phyloP scores from a whole-genome alignment of 345 rosid genomes.

The Sonneratia caseolaris region DNA sequence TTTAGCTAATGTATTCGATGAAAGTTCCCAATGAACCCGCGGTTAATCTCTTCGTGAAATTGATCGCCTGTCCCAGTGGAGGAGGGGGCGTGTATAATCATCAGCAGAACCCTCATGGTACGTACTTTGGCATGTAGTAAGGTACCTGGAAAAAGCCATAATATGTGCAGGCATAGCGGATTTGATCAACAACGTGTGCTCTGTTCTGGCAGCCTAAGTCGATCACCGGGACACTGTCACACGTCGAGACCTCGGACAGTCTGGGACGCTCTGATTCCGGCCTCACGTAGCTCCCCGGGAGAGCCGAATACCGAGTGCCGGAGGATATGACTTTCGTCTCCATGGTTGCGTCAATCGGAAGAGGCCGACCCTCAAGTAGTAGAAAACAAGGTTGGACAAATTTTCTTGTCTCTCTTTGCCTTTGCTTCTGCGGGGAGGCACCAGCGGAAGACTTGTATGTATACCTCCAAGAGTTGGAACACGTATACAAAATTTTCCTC shows the following conservation, averaged over 20 bases:
- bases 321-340: constrained; percentile 53
- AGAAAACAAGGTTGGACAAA: too few species aligned
- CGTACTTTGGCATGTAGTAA: background rate
- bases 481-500: too few species aligned
- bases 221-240: constrained; percentile 51
- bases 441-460: too few species aligned
- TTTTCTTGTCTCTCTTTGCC: too few species aligned
- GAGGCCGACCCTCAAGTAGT: background rate
- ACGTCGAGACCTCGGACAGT: constrained; percentile 41
- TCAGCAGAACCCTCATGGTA: too few species aligned
- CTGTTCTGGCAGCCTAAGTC: constrained; percentile 46
- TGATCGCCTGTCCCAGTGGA: too few species aligned
- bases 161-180: constrained; percentile 42
- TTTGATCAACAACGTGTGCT: constrained; percentile 26
- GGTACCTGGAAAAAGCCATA: constrained; percentile 71
- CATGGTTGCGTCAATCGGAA: constrained; percentile 18
- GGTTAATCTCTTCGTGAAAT: background rate
- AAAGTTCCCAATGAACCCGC: background rate
- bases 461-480: too few species aligned
- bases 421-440: too few species aligned
- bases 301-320: constrained; percentile 27
- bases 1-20: background rate
- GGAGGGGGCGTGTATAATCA: too few species aligned
- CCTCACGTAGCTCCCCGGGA: constrained; percentile 64
- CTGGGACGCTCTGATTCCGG: constrained; percentile 64